Evolutionary conservation across 805 yeast species (phyloP), one percentile per base, ranked within the genome.

Genomic region (Scheffersomyces coipomensis): DNA sequence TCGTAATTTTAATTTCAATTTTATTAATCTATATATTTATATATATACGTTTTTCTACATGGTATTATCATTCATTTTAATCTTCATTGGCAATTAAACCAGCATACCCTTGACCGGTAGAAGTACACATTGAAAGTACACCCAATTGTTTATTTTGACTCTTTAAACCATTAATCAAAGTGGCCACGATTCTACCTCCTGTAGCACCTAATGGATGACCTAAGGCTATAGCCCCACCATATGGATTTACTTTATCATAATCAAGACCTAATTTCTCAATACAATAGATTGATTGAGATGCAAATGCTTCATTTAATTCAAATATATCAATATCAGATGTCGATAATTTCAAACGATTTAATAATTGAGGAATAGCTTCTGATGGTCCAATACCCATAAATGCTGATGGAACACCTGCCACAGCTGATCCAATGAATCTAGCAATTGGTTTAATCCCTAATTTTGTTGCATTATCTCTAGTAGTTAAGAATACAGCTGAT

Each of bases 171-270:
- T 64, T 63, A 25, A 66, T 33, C 32, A 68, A 52, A 2, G 71
- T 68, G n/a, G 67, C 52, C 12, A 61, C 47, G 15, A 61, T 48
- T 39, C 74, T 52, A 22, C 76, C 79, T 3, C 71, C 65, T 19
- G 95, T 85, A 47, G 88, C 83, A 29, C 95, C 95, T 47, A 86
- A 70, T 26, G 53, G 53, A 33, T 48, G 53, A 18, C 51, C 51
- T 17, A 46, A 24, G n/a, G 51, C 51, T 35, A 47, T 47, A 9
- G 51, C 49, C 10, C 53, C 50, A 30, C 53, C 53, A 37, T 39
- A 43, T 3, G 48, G 50, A 32, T 52, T 52, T 13, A 52, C 90
- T 58, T 79, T 84, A 10, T 45, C 50, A 24, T 43, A 40, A 24
- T 47, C 48, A 13, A 58, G 37, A 37, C 64, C 69, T 13, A 50